Base-by-base conservation (phyloP, 306 rosid genomes). In the Biancaea sappan region DNA sequence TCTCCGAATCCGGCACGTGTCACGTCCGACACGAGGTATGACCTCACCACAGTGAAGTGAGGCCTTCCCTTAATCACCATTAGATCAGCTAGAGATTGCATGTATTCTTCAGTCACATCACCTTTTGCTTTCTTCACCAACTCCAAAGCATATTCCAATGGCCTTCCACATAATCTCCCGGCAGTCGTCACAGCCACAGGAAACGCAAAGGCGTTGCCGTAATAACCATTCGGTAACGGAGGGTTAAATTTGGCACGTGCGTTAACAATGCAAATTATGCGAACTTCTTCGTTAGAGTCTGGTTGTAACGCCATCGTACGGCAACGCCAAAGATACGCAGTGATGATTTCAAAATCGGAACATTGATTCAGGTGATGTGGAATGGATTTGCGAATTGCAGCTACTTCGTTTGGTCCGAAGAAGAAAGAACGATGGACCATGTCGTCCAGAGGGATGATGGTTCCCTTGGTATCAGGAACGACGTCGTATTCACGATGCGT, bases 11-110 rank as follows among this genome's bases (percentile, higher is more conserved):
- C 66, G 0, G 66, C 66, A 1, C 66, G 44, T 4, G 66, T 60
- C 46, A 60, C 66, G 1, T 60, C 66, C 0, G 66, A 60, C 28
- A 60, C 66, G 14, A 60, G 8, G 28, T 60, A 60, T 0, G 66
- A 60, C 25, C 66, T 60, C 25, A 60, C 66, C 66, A 60, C 66
- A 25, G 66, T 34, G 46, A 60, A 60, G 18, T 60, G 66, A 3
- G 66, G 46, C 1, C 66, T 25, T 18, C 66, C 66, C 46, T 34
- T 60, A 1, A 35, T 60, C 26, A 60, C 66, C 66, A 60, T 0
- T 9, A 60, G n/a, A 34, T 60, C 66, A 4, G 66, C 46, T 28
- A 60, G 18, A 1, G 66, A 60, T 13, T 18, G 44, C 66, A 60
- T 60, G 12, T 60, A 60, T 5, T 60, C 66, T 26, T 60, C 46